Conservation (phyloP, 805 yeast genomes). For the Yamadazyma phyllophila region DNA sequence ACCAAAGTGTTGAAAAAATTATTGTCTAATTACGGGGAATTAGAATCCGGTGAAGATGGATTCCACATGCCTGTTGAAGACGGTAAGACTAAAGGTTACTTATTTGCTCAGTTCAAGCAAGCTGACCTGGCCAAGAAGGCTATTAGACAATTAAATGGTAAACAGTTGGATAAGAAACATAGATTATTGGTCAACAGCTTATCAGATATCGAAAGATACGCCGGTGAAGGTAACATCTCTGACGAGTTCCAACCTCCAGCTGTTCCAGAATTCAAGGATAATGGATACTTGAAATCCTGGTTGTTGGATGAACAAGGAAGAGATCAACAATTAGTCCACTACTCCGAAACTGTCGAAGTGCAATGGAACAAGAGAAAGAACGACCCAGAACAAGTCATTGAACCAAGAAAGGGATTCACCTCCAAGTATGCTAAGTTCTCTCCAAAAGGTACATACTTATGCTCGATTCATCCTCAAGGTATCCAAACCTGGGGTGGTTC, state of each 20-base stretch:
- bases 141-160: constrained; percentile 76
- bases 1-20: constrained; percentile 82
- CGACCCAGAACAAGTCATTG: constrained; percentile 72
- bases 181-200: constrained; percentile 80
- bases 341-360: constrained; percentile 76
- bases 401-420: constrained; percentile 83
- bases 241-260: constrained; percentile 69
- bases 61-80: constrained; percentile 78
- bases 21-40: constrained; percentile 73
- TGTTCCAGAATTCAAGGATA: constrained; percentile 66
- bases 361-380: constrained; percentile 79
- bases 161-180: constrained; percentile 92
- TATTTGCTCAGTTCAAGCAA: constrained; percentile 77
- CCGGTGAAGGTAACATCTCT: constrained; percentile 58
- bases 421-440: constrained; percentile 86
- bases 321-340: constrained; percentile 84
- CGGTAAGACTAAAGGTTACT: constrained; percentile 81
- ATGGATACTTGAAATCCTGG: constrained; percentile 88
- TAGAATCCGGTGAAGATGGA: constrained; percentile 57
- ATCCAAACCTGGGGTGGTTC: constrained; percentile 95
- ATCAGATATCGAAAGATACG: constrained; percentile 78
- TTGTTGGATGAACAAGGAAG: constrained; percentile 83
- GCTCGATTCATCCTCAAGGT: constrained; percentile 91
- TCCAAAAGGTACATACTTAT: constrained; percentile 86
- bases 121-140: constrained; percentile 72